Conservation (phyloP, 495 filamentous ascomycete species). For the Amniculicola lignicola region DNA sequence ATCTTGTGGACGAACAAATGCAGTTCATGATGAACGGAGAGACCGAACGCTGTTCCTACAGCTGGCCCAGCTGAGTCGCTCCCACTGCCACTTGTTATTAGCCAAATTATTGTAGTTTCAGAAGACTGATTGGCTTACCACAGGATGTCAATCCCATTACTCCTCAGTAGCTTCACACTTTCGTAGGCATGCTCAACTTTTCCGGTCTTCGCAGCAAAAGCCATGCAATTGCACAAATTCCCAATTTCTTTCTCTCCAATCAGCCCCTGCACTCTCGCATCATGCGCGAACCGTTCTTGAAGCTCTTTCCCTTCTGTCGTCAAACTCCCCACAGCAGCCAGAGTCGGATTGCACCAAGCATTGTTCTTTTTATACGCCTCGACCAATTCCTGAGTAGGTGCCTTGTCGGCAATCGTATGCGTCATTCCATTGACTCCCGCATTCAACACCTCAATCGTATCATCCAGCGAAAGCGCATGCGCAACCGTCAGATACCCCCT, state of each 20-base stretch:
- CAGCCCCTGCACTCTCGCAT: slow-evolving; percentile 32
- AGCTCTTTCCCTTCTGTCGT: slow-evolving; percentile 38
- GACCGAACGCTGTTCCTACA: slow-evolving; percentile 40
- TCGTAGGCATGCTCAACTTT: slow-evolving; percentile 39
- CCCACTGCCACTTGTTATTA: slow-evolving; percentile 28
- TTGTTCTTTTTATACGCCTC: slow-evolving; percentile 40
- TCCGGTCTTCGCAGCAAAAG: slow-evolving; percentile 17
- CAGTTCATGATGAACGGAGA: slow-evolving; percentile 40
- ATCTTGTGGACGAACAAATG: slow-evolving; percentile 38
- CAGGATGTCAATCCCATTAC: slow-evolving; percentile 37
- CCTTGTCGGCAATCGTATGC: slow-evolving; percentile 38
- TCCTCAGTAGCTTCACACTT: slow-evolving; percentile 37
- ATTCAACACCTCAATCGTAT: slow-evolving; percentile 38
- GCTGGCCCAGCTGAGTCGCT: slow-evolving; percentile 39
- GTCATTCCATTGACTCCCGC: slow-evolving; percentile 40
- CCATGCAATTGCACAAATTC: slow-evolving; percentile 38
- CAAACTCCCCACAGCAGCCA: slow-evolving; percentile 35
- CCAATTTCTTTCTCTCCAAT: slow-evolving; percentile 33
- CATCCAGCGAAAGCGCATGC: slow-evolving; percentile 35
- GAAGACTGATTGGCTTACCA: slow-evolving; percentile 25
- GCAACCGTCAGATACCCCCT: slow-evolving; percentile 37
- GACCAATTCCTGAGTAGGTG: slow-evolving; percentile 37
- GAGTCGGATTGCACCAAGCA: slow-evolving; percentile 40
- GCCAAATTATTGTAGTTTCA: background rate
- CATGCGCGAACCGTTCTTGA: slow-evolving; percentile 39